phyloP scores from a whole-genome alignment of 2,329 filamentous ascomycete genomes.

The Epichloe gansuensis region DNA sequence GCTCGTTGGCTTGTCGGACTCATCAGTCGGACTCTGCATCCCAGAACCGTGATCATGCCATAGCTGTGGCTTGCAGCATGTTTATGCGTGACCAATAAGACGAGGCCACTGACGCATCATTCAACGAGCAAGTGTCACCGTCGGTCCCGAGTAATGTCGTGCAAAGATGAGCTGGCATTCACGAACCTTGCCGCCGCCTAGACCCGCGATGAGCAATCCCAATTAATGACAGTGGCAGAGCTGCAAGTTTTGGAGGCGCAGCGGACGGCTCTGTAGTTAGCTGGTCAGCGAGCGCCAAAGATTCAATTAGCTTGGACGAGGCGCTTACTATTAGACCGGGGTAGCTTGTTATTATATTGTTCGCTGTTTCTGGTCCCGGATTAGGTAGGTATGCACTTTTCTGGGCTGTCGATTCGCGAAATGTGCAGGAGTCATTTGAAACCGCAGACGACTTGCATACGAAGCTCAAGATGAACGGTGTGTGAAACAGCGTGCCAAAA shows the following conservation, averaged over 20 bases:
- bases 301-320: conserved; percentile 4
- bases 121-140: too few species aligned
- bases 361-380: not conserved
- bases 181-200: not conserved
- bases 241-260: not conserved
- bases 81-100: too few species aligned
- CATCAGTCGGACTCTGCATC: not conserved
- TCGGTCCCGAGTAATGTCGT: not conserved
- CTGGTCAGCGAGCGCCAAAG: conserved; percentile 8
- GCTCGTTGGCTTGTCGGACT: not conserved
- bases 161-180: not conserved
- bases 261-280: not conserved
- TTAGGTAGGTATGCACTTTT: not conserved
- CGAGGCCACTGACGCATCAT: too few species aligned
- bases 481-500: not conserved
- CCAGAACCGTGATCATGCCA: not conserved
- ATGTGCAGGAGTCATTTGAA: not conserved
- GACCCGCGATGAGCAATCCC: not conserved
- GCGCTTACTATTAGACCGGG: conserved; percentile 10
- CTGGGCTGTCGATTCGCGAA: not conserved
- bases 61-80: not conserved
- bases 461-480: not conserved
- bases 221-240: too few species aligned
- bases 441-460: not conserved
- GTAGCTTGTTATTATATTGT: too few species aligned